Evolutionary conservation across 495 filamentous ascomycete genomes (phyloP), one percentile per base, ranked within the genome.

Genomic region (Neurospora sublineolata): DNA sequence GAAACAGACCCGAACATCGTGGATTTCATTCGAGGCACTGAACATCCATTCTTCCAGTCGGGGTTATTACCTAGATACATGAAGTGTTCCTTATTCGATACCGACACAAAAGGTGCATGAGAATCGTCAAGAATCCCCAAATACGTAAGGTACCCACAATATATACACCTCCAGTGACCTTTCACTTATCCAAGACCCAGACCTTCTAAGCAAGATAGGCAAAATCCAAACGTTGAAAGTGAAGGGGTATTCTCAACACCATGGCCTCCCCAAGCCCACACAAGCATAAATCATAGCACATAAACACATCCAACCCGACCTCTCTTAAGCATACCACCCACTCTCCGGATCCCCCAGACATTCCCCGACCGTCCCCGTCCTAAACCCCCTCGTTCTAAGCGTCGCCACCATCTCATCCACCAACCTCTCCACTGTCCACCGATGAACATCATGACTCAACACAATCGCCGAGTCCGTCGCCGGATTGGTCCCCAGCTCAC

Each of bases 311-410:
- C 20, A n/a, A 58, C 23, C 38, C 11, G 18, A 6, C 40, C 20
- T 12, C 2, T 30, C 64, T 12, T 75, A 70, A 37, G 39, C 73
- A 86, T 90, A 91, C 90, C 90, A 92, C 72, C 87, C 85, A 20
- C 80, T 81, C 12, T 77, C 73, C 0, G 88, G 82, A 72, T 91
- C 87, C 1, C 82, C 84, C 60, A 91, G 74, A 75, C 89, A 91
- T 73, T 90, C 86, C 0, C 89, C 89, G 67, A 90, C 82, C 36
- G 87, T 86, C 30, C 88, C 87, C 37, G 79, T 75, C 44, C 64
- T 70, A 72, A 78, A 80, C 1, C 82, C 82, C 30, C 67, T 41
- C 4, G 72, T 23, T 36, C 67, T 41, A 10, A 76, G 75, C 42
- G 69, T 69, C 1, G 72, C 64, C 46, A 84, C 79, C 77, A 84